A percentile compares a stretch with the other conserved stretches of the same genome.
Conservation (phyloP, 179 eudicot species). For the Patellifolia procumbens region DNA sequence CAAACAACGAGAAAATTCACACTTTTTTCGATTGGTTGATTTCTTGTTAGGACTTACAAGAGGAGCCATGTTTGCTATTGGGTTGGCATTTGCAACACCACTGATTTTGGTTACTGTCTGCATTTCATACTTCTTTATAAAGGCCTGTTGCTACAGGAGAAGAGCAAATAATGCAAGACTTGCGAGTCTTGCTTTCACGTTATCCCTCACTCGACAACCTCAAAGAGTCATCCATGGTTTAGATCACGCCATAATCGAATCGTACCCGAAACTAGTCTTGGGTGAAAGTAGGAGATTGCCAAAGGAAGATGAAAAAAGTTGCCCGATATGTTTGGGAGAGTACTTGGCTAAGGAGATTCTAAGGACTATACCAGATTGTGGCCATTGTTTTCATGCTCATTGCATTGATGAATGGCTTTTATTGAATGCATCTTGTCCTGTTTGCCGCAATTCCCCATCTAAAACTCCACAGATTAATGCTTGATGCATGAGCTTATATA, state of each 20-base stretch:
- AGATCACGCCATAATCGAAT: constrained; percentile 29
- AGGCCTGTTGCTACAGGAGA: constrained; percentile 5
- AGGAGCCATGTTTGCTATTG: constrained; percentile 18
- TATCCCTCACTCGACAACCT: constrained; percentile 4
- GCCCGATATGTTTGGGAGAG: constrained; percentile 40
- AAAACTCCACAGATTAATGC: background rate
- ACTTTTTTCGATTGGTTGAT: no score
- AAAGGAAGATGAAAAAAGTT: constrained; percentile 32
- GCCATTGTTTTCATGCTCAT: constrained; percentile 36
- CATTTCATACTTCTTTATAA: constrained; percentile 14
- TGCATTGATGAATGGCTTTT: constrained; percentile 42
- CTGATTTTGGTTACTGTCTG: constrained; percentile 16
- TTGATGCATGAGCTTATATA: background rate
- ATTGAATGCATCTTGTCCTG: constrained; percentile 36
- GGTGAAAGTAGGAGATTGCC: constrained; percentile 35
- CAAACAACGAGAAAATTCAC: no score
- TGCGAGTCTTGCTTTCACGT: background rate
- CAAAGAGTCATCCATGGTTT: constrained; percentile 11
- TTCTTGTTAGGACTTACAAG: constrained; percentile 16
- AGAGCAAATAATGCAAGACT: background rate
- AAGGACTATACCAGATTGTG: constrained; percentile 29
- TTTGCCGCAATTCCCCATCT: constrained; percentile 34
- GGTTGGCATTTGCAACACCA: constrained; percentile 32
- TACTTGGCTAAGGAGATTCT: constrained; percentile 33
- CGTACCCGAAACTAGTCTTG: constrained; percentile 29